Conservation (phyloP, 2,329 filamentous ascomycete species). For the Exophiala oligosperma region DNA sequence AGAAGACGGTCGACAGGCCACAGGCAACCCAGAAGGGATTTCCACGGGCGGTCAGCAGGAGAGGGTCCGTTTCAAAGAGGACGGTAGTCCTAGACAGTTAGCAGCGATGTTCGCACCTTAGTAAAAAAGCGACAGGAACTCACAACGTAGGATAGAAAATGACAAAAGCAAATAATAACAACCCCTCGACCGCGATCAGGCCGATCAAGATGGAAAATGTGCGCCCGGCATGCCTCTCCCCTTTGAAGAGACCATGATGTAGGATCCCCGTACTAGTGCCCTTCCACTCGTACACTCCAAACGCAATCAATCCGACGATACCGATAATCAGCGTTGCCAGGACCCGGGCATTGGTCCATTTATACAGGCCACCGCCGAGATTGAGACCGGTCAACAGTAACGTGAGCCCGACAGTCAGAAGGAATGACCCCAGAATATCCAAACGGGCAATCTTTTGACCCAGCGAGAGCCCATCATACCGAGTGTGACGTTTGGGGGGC, state of each 20-base stretch:
- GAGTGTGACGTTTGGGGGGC: slow-evolving; percentile 17
- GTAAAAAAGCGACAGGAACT: not conserved
- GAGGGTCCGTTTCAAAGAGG: slow-evolving; percentile 18
- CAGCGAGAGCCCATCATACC: not conserved
- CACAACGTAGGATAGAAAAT: slow-evolving; percentile 9
- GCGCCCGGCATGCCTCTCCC: slow-evolving; percentile 4
- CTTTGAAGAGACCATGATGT: slow-evolving; percentile 14
- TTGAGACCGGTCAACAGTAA: slow-evolving; percentile 10
- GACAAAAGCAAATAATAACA: slow-evolving; percentile 11
- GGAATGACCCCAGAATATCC: slow-evolving; percentile 6
- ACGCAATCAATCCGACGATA: slow-evolving; percentile 6
- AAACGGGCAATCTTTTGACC: slow-evolving; percentile 6
- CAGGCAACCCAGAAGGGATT: slow-evolving; percentile 12
- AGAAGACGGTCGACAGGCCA: slow-evolving; percentile 7
- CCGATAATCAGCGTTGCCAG: slow-evolving; percentile 9
- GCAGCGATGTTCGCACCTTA: too few species aligned
- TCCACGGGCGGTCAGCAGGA: slow-evolving; percentile 7
- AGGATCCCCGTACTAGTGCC: slow-evolving; percentile 16
- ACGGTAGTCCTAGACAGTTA: not conserved
- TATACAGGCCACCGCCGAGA: slow-evolving; percentile 10
- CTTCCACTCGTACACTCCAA: slow-evolving; percentile 16
- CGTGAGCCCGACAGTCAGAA: slow-evolving; percentile 10
- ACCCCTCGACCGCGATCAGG: slow-evolving; percentile 13
- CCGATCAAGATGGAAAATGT: slow-evolving; percentile 11
- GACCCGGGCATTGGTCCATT: slow-evolving; percentile 6